Evolutionary conservation across 306 rosid genomes (phyloP).

Genomic region (Vigna radiata): DNA sequence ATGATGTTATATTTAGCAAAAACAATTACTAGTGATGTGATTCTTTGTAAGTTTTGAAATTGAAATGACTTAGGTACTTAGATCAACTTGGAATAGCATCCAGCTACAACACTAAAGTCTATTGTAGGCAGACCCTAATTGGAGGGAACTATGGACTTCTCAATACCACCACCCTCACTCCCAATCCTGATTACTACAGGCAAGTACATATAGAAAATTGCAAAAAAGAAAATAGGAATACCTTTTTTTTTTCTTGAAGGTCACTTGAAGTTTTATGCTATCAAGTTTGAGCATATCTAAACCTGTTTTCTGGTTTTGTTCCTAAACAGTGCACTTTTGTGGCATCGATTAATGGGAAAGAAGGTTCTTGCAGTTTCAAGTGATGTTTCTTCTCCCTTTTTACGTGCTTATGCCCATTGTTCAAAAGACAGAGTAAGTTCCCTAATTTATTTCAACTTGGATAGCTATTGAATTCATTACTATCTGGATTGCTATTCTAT

Average conservation of each 20-base stretch:
- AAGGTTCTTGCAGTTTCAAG: slow-evolving; percentile 67
- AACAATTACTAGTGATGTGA: slow-evolving; percentile 33
- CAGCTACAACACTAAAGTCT: slow-evolving; percentile 68
- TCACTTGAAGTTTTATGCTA: slow-evolving; percentile 1
- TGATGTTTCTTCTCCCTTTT: slow-evolving; percentile 62
- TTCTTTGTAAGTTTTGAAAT: slow-evolving; percentile 31
- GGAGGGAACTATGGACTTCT: slow-evolving; percentile 97
- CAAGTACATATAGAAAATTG: slow-evolving; percentile 38
- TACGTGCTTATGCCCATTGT: slow-evolving; percentile 92
- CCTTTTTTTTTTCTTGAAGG: not conserved
- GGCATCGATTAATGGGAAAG: slow-evolving; percentile 94
- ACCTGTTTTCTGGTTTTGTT: slow-evolving; percentile 35
- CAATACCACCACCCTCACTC: slow-evolving; percentile 74
- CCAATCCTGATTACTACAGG: slow-evolving; percentile 97
- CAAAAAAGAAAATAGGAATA: not conserved
- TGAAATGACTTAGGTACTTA: slow-evolving; percentile 72
- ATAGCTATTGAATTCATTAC: slow-evolving; percentile 7
- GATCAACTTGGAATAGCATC: slow-evolving; percentile 98
- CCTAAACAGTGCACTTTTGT: slow-evolving; percentile 77
- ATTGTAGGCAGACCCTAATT: slow-evolving; percentile 88
- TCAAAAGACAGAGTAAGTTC: slow-evolving; percentile 79
- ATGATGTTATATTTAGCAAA: not conserved
- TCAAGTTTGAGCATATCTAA: slow-evolving; percentile 39
- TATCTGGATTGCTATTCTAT: slow-evolving; percentile 10
- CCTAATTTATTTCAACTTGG: slow-evolving; percentile 18